A percentile compares a stretch with the other conserved stretches of the same genome.
Evolutionary conservation across 2,329 filamentous ascomycete species (phyloP).

Genomic region (Remersonia thermophila): DNA sequence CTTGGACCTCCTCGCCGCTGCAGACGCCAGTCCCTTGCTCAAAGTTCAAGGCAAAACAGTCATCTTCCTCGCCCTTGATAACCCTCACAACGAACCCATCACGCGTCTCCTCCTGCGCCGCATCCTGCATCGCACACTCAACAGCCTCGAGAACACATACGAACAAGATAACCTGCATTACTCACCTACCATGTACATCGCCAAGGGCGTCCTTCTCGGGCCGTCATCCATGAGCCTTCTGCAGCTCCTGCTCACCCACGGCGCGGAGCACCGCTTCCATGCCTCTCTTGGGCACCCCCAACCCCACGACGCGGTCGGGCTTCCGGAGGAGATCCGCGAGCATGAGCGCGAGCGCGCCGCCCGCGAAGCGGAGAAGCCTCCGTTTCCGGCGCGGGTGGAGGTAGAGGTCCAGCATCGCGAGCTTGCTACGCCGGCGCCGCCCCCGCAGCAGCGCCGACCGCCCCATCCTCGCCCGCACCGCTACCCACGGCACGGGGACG

Average conservation of each 20-base stretch:
- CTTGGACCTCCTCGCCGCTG: slow-evolving; percentile 17
- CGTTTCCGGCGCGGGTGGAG: neutral
- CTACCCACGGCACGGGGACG: no score
- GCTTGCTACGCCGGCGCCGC: slow-evolving; percentile 3
- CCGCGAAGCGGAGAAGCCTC: slow-evolving; percentile 13
- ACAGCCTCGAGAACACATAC: slow-evolving; percentile 20
- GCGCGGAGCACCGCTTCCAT: slow-evolving; percentile 16
- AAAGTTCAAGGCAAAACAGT: slow-evolving; percentile 20
- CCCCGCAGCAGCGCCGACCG: slow-evolving; percentile 3
- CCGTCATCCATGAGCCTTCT: slow-evolving; percentile 9
- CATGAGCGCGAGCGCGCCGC: slow-evolving; percentile 13
- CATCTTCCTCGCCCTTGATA: slow-evolving; percentile 22
- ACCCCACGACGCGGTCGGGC: slow-evolving; percentile 14
- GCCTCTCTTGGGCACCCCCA: slow-evolving; percentile 14
- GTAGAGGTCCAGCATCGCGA: slow-evolving; percentile 8
- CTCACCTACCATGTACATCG: slow-evolving; percentile 22
- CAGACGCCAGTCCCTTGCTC: slow-evolving; percentile 16
- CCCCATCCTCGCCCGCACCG: no score
- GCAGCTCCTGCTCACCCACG: slow-evolving; percentile 13
- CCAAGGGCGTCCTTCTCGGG: slow-evolving; percentile 14
- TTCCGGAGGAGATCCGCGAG: slow-evolving; percentile 16
- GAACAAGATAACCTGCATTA: slow-evolving; percentile 17
- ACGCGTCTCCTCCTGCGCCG: slow-evolving; percentile 17
- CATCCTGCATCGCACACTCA: slow-evolving; percentile 15
- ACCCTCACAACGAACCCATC: slow-evolving; percentile 17